phyloP scores from a whole-genome alignment of 805 yeast species.

The Starmerella cellae region DNA sequence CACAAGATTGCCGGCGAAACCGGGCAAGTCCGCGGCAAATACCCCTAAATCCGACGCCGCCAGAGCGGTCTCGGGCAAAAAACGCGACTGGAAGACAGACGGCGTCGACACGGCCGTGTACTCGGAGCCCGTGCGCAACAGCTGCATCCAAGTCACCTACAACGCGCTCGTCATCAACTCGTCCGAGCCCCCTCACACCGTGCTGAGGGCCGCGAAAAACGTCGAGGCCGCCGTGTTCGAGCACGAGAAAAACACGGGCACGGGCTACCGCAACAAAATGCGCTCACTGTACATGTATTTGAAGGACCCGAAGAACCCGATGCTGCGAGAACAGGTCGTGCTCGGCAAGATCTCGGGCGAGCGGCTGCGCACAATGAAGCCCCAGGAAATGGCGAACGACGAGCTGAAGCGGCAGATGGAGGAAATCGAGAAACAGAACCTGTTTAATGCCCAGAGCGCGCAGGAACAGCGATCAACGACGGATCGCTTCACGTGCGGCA shows the following conservation, averaged over 20 bases:
- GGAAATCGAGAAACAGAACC: slow-evolving; percentile 70
- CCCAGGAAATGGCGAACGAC: slow-evolving; percentile 94
- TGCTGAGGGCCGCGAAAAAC: slow-evolving; percentile 50
- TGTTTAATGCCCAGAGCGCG: slow-evolving; percentile 96
- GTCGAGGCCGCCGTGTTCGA: slow-evolving; percentile 63
- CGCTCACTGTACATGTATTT: slow-evolving; percentile 78
- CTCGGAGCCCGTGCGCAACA: slow-evolving; percentile 69
- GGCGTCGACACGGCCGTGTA: slow-evolving; percentile 60
- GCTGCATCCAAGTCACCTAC: slow-evolving; percentile 69
- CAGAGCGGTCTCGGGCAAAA: slow-evolving; percentile 8
- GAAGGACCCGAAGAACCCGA: slow-evolving; percentile 81
- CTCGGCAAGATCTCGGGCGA: slow-evolving; percentile 53
- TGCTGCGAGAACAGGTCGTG: slow-evolving; percentile 55
- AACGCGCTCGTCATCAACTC: slow-evolving; percentile 82
- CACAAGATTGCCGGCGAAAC: neutral
- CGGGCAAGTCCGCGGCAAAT: neutral
- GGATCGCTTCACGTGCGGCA: slow-evolving; percentile 93
- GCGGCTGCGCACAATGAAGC: slow-evolving; percentile 63
- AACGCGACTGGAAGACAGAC: slow-evolving; percentile 54
- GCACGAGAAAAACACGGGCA: slow-evolving; percentile 41
- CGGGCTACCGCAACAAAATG: slow-evolving; percentile 63
- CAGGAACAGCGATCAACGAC: slow-evolving; percentile 91
- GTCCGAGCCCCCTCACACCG: slow-evolving; percentile 41
- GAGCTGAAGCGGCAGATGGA: slow-evolving; percentile 74
- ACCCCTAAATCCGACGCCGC: no score